Evolutionary conservation across 2,329 filamentous ascomycete genomes (phyloP), one percentile per base, ranked within the genome.

Genomic region (Catunica adiposa): DNA sequence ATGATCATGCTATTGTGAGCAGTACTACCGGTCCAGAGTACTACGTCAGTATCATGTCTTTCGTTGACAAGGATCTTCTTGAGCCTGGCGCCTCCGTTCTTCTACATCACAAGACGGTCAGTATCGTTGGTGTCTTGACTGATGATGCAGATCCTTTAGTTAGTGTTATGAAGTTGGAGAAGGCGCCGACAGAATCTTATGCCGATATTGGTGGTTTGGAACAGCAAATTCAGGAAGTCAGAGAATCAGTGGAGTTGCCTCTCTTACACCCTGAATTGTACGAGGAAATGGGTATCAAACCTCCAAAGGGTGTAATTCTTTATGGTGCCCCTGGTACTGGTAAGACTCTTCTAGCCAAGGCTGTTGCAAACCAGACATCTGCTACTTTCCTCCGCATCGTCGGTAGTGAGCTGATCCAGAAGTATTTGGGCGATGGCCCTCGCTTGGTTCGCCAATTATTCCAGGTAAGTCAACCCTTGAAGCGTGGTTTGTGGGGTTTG

Each of bases 251-350:
- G 57, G 92, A 98, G 72, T 71, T 98, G 64, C 92, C 92, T 3
- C 75, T 98, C 60, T 76, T 98, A 58, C 92, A 98, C 67, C 92
- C 92, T 0, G 92, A 98, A 71, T 74, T 98, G 54, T 98, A 98
- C 71, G 92, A 98, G 70, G 92, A 98, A 74, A 98, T 98, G 92
- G 92, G 92, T 66, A 97, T 98, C 77, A 98, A 98, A 71, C 92
- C 92, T 3, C 92, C 92, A 59, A 98, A 98, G 78, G 92, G 92
- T 77, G 92, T 98, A 63, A 98, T 98, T 65, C 83, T 98, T 25
- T 98, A 98, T 68, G 92, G 92, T 72, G 89, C 88, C 3, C 92
- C 92, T 0, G 92, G 92, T 69, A 98, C 92, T 7, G 92, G 92
- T 70, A 98, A 97, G 74, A 97, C 89, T 3, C 75, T 96, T 2